These are phyloP conservation scores for Hymenoscyphus occultus DNA, from an alignment of 2,329 filamentous ascomycete species.

Conservation along the genomic window DNA sequence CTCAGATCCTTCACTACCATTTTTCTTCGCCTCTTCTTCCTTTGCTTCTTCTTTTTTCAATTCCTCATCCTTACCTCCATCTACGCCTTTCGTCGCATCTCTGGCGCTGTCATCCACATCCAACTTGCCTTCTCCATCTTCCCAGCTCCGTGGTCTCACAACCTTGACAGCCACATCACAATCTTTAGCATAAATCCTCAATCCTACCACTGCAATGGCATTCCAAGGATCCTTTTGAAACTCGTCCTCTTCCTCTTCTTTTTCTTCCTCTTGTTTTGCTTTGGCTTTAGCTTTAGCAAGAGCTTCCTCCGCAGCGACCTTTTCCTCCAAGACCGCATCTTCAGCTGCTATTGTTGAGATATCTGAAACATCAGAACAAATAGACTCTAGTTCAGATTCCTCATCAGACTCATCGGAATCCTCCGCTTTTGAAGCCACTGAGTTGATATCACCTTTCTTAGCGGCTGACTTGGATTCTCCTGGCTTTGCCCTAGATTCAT, in stretches of 20 bases:
- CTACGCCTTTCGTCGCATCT: conserved; percentile 43
- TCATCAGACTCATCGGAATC: conserved; percentile 23
- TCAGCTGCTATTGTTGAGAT: conserved; percentile 21
- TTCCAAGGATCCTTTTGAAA: conserved; percentile 60
- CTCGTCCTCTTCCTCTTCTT: conserved; percentile 49
- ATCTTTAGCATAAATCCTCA: conserved; percentile 57
- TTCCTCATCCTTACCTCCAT: conserved; percentile 9
- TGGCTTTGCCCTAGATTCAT: background rate
- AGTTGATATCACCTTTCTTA: background rate
- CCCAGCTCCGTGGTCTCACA: conserved; percentile 25
- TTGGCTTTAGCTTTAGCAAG: conserved; percentile 14
- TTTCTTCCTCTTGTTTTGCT: conserved; percentile 38
- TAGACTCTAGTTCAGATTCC: conserved; percentile 21
- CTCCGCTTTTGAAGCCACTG: background rate
- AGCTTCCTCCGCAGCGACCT: conserved; percentile 23
- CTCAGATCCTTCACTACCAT: background rate
- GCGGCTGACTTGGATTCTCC: background rate
- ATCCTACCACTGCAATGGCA: conserved; percentile 58
- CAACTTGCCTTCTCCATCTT: conserved; percentile 32
- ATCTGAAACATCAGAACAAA: conserved; percentile 24
- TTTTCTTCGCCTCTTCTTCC: background rate
- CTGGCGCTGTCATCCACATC: conserved; percentile 48
- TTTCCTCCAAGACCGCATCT: conserved; percentile 21
- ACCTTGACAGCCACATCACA: conserved; percentile 30
- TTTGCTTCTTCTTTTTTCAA: conserved; percentile 11